phyloP scores from a whole-genome alignment of 2,329 filamentous ascomycete genomes.

The Colletotrichum chlorophyti region DNA sequence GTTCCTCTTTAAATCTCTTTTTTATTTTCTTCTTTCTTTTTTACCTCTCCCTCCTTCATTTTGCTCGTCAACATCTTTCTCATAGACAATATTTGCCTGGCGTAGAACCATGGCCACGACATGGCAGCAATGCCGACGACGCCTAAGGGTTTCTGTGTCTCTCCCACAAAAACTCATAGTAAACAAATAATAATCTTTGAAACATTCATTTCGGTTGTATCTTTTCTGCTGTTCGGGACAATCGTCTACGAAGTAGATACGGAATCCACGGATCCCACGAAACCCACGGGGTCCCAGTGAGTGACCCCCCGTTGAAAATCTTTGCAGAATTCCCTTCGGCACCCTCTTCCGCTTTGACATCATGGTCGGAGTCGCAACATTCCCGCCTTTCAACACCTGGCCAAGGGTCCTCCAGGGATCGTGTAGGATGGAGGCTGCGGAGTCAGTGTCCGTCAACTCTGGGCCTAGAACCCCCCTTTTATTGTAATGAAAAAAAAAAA shows the following conservation, averaged over 20 bases:
- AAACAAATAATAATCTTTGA: neutral
- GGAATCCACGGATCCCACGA: neutral
- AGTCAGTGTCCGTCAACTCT: too few relatives aligned
- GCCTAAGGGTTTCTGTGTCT: neutral
- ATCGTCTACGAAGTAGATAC: neutral
- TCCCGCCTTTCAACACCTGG: constrained; percentile 20
- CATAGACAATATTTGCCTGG: neutral
- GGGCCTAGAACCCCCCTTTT: too few relatives aligned
- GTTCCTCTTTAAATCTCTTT: neutral
- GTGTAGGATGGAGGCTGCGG: constrained; percentile 19
- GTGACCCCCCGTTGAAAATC: too few relatives aligned
- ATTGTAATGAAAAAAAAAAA: too few relatives aligned
- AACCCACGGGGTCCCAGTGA: too few relatives aligned
- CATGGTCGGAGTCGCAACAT: neutral
- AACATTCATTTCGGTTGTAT: neutral
- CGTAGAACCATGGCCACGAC: neutral
- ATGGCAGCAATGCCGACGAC: constrained; percentile 10
- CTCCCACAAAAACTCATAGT: neutral
- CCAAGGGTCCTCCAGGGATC: constrained; percentile 24
- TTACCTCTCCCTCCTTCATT: too few relatives aligned
- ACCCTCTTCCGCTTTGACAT: too few relatives aligned
- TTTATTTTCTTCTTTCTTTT: neutral
- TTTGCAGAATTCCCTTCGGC: too few relatives aligned
- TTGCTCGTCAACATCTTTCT: neutral
- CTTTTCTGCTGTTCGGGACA: neutral